Conservation (phyloP, 1,284 basidiomycete genomes). For the Marasmius sp. region DNA sequence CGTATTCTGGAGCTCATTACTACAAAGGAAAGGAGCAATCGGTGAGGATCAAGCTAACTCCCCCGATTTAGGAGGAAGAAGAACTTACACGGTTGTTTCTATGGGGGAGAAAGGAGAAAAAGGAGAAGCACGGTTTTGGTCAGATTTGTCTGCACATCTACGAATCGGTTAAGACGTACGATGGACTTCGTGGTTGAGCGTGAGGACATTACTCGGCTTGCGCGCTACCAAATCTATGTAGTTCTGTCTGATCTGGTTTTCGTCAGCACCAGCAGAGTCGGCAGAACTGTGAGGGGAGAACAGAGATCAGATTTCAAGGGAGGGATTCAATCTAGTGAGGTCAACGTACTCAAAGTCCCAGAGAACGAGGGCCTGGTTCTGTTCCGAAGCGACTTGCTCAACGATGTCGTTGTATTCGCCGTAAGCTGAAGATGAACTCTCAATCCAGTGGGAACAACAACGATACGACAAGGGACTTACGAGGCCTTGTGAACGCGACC, state of each 20-base stretch:
- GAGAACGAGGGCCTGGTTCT: constrained; percentile 29
- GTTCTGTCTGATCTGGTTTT: too few species aligned
- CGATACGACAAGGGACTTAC: constrained; percentile 16
- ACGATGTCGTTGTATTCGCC: background rate
- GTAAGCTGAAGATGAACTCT: background rate
- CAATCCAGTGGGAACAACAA: background rate
- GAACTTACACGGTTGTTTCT: background rate
- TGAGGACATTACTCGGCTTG: constrained; percentile 12
- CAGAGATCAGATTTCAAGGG: background rate
- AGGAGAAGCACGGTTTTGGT: background rate
- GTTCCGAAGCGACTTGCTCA: constrained; percentile 31
- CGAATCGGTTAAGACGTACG: background rate
- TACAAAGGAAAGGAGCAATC: background rate
- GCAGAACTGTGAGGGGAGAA: background rate
- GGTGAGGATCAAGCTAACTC: background rate
- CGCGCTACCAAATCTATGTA: background rate
- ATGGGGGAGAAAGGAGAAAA: background rate
- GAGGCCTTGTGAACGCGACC: constrained; percentile 8
- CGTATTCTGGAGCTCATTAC: background rate
- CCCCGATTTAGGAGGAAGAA: background rate
- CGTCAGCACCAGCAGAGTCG: background rate
- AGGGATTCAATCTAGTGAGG: background rate
- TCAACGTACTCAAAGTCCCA: constrained; percentile 41
- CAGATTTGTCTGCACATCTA: background rate
- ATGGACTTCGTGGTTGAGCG: constrained; percentile 21